Evolutionary conservation across 2,329 filamentous ascomycete genomes (phyloP).

Genomic region (Dothistroma septosporum): DNA sequence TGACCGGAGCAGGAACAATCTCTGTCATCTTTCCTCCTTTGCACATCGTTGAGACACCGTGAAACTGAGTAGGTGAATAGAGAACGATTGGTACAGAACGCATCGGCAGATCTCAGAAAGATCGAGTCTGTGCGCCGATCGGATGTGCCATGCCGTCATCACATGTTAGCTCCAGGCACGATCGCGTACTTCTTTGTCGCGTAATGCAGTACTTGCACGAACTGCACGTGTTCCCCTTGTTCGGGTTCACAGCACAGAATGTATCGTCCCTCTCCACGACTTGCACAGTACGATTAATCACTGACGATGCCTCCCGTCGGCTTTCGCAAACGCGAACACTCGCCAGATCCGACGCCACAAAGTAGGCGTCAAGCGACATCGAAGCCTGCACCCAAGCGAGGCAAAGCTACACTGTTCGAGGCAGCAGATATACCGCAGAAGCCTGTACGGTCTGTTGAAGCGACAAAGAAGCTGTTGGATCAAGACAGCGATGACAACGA

Average conservation of each 20-base stretch:
- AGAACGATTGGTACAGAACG: constrained; percentile 5
- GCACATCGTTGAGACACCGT: too few species aligned
- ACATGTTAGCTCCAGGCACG: constrained; percentile 5
- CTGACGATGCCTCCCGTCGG: constrained; percentile 62
- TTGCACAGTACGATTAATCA: background rate
- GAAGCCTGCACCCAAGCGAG: constrained; percentile 24
- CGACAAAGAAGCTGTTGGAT: constrained; percentile 36
- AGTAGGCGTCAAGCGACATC: constrained; percentile 33
- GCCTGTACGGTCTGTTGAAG: constrained; percentile 21
- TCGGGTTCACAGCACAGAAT: background rate
- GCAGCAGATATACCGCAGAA: constrained; percentile 40
- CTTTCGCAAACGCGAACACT: constrained; percentile 62
- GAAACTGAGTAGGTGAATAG: background rate
- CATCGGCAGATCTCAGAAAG: constrained; percentile 5
- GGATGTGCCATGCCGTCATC: background rate
- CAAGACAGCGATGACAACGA: constrained; percentile 38
- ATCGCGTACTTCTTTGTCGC: background rate
- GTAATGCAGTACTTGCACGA: background rate
- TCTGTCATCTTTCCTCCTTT: too few species aligned
- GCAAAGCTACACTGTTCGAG: constrained; percentile 43
- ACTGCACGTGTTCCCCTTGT: background rate
- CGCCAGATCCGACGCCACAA: constrained; percentile 40
- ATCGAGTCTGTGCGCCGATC: background rate
- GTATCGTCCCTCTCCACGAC: too few species aligned
- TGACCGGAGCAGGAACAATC: too few species aligned